Percentiles rank a stretch among this genome's conserved stretches.
phyloP scores from a whole-genome alignment of 371 early-diverging fungal species.

The Rhizomucor pusillus region DNA sequence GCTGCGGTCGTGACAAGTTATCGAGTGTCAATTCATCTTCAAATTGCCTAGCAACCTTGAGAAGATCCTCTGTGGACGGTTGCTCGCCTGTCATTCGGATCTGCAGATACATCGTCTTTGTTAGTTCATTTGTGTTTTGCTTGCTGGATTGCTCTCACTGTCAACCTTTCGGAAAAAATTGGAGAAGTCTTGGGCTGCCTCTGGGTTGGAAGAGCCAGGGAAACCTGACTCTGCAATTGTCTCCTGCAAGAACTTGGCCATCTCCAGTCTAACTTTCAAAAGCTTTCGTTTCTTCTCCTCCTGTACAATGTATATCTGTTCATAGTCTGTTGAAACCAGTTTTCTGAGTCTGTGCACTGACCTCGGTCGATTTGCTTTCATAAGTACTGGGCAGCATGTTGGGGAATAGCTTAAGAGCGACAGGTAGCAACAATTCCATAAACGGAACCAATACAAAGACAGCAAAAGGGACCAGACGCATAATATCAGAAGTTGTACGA shows the following conservation, averaged over 20 bases:
- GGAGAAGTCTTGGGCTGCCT: slow-evolving; percentile 75
- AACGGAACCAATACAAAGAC: slow-evolving; percentile 94
- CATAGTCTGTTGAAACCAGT: not conserved
- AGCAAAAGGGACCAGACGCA: slow-evolving; percentile 90
- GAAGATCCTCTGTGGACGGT: slow-evolving; percentile 79
- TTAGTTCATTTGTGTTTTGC: slow-evolving; percentile 1
- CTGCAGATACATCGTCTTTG: slow-evolving; percentile 30
- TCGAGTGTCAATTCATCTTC: slow-evolving; percentile 92
- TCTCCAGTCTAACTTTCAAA: slow-evolving; percentile 86
- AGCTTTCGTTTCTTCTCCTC: slow-evolving; percentile 91
- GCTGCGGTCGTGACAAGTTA: slow-evolving; percentile 90
- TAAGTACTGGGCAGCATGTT: slow-evolving; percentile 96
- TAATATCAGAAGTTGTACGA: slow-evolving; percentile 85
- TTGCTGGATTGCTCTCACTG: no score
- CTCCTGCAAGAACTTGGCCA: slow-evolving; percentile 93
- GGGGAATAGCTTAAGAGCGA: slow-evolving; percentile 93
- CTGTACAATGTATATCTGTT: slow-evolving; percentile 35
- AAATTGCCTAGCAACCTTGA: slow-evolving; percentile 83
- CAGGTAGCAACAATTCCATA: slow-evolving; percentile 90
- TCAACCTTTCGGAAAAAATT: slow-evolving; percentile 79
- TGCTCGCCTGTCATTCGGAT: slow-evolving; percentile 85
- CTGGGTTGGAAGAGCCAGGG: slow-evolving; percentile 53
- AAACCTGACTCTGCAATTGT: slow-evolving; percentile 88
- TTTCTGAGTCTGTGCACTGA: slow-evolving; percentile 13
- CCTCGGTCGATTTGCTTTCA: slow-evolving; percentile 83